Conservation (phyloP, 164 flowering plant species). For the Akebia trifoliata region DNA sequence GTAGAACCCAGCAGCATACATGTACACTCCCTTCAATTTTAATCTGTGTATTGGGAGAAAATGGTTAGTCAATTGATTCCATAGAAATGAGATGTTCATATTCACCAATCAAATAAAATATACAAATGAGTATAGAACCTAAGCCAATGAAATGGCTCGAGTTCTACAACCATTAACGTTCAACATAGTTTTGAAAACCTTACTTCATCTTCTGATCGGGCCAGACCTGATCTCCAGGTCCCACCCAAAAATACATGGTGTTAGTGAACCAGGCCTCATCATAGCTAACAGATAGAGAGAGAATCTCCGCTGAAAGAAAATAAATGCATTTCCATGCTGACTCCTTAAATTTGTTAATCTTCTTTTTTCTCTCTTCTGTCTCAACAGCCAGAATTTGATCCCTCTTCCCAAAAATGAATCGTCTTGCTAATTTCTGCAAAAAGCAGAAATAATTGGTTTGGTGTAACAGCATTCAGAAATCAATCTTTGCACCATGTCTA, state of each 20-base stretch:
- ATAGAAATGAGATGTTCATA: neutral
- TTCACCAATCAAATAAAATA: neutral
- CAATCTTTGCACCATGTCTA: neutral
- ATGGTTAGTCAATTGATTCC: constrained; percentile 8
- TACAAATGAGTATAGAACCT: neutral
- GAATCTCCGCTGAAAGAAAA: constrained; percentile 80
- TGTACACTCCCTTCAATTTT: constrained; percentile 72
- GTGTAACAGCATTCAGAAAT: neutral
- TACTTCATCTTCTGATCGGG: constrained; percentile 89
- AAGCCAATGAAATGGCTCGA: neutral
- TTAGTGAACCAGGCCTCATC: constrained; percentile 93
- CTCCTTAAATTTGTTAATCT: constrained; percentile 80
- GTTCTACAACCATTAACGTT: neutral
- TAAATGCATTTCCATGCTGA: constrained; percentile 95
- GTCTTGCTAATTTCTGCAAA: constrained; percentile 62
- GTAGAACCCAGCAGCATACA: constrained; percentile 88
- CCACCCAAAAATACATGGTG: constrained; percentile 74
- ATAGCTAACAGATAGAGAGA: constrained; percentile 71
- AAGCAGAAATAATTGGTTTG: constrained; percentile 11
- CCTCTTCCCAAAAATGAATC: constrained; percentile 50
- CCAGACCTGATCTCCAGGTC: constrained; percentile 92
- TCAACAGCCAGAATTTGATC: constrained; percentile 23
- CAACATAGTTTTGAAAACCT: constrained; percentile 20
- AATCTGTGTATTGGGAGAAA: constrained; percentile 40
- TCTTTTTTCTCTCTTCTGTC: constrained; percentile 44